Conservation (phyloP, 2,329 filamentous ascomycete species). For the Fusarium goolgardi region DNA sequence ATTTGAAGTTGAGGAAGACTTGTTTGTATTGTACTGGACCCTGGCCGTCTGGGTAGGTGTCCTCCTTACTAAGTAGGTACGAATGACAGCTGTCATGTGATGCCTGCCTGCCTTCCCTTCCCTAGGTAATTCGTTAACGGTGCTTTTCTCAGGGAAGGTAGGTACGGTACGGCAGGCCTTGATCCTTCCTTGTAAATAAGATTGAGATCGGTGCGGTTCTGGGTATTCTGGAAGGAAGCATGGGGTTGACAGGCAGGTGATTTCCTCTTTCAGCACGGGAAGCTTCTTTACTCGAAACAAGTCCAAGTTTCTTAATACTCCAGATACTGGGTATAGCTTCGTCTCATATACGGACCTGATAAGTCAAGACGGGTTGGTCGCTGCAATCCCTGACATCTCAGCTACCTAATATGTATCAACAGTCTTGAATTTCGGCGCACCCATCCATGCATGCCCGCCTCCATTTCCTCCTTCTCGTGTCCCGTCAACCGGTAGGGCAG, state of each 20-base stretch:
- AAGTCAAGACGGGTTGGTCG: neutral
- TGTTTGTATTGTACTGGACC: neutral
- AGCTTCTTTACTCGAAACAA: neutral
- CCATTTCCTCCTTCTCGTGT: slow-evolving; percentile 19
- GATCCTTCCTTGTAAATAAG: neutral
- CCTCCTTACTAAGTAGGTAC: neutral
- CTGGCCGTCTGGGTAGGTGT: neutral
- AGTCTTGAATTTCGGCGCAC: slow-evolving; percentile 7
- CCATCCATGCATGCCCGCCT: neutral
- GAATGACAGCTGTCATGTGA: slow-evolving; percentile 28
- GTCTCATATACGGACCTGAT: neutral
- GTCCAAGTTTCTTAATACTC: slow-evolving; percentile 3
- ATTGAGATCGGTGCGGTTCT: slow-evolving; percentile 1
- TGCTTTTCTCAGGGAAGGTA: neutral
- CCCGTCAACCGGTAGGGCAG: slow-evolving; percentile 18
- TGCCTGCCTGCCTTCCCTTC: neutral
- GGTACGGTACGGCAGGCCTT: neutral
- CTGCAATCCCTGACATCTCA: neutral
- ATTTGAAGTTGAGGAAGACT: neutral
- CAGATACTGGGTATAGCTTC: neutral
- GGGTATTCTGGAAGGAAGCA: slow-evolving; percentile 31
- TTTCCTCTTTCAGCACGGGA: slow-evolving; percentile 15
- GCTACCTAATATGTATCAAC: neutral
- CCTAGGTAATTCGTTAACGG: neutral
- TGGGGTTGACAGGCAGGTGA: slow-evolving; percentile 6